Base-by-base conservation (phyloP, 2,329 filamentous ascomycete genomes). In the Madurella mycetomatis region DNA sequence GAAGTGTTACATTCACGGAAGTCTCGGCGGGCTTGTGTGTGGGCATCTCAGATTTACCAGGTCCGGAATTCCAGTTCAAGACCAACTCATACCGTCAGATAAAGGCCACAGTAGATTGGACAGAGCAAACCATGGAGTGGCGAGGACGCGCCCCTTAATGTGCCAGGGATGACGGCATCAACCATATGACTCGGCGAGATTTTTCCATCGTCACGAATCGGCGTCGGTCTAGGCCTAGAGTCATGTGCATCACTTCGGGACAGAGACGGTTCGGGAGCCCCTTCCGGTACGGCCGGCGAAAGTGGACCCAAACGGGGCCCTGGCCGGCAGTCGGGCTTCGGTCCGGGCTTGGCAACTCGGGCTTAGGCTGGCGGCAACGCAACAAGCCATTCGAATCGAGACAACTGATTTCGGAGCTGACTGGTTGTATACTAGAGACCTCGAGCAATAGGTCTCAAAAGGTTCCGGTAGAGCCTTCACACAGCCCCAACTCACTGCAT, bases 311-410 rank as follows among this genome's bases (percentile, higher is more conserved):
- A 16, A 1, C 3, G 9, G 19, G 37, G 13, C 18, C 45, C 58
- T 17, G 45, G 34, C 42, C 56, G 58, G 58, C 53, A 58, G 46
- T 60, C 58, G 58, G 58, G 34, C 37, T 9, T 13, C 25, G 17
- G 25, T 32, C 41, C 46, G 43, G 56, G 18, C n/a, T 16, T 49
- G 32, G 41, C 17, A n/a, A n/a, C 12, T 16, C 30, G 45, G 16
- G 12, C 47, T 17, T 25, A 25, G 25, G 7, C 7, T 25, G 25
- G 7, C 4, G 7, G 25, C 25, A 3, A 25, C 4, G 3, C 25
- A 25, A 7, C 25, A 25, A 25, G 25, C 25, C 25, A 25, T 25
- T 25, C 4, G 25, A 25, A 25, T 25, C 25, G 25, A 7, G 25
- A 25, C 7, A 25, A 25, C 7, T 25, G 3, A 7, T 7, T 25